Conservation (phyloP, 371 early-diverging fungal species). For the Encephalitozoon cuniculi region DNA sequence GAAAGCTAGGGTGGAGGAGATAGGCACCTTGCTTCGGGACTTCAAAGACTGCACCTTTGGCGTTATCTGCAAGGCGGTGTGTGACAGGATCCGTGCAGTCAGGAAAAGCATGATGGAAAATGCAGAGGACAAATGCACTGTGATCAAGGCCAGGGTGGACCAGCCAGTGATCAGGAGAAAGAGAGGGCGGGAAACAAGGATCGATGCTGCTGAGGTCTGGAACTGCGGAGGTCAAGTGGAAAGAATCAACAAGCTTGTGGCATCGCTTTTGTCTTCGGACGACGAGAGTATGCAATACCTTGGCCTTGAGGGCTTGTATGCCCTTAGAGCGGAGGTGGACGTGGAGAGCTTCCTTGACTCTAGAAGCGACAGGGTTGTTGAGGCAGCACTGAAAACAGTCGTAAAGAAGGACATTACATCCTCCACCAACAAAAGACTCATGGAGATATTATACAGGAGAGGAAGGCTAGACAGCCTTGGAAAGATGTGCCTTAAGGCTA, state of each 20-base stretch:
- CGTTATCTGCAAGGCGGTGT: not conserved
- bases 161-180: not conserved
- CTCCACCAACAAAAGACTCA: not conserved
- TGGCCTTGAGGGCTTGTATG: not conserved
- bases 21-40: not conserved
- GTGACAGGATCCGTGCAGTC: not conserved
- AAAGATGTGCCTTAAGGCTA: not conserved
- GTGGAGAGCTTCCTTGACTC: not conserved
- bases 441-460: constrained; percentile 3
- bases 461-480: constrained; percentile 5
- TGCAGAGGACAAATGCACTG: not conserved
- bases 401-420: not conserved
- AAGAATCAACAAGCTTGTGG: not conserved
- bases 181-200: not conserved
- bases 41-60: not conserved
- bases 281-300: not conserved
- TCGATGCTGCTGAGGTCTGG: not conserved
- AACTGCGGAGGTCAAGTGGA: not conserved
- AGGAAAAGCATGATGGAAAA: not conserved
- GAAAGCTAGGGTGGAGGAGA: not conserved
- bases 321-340: not conserved
- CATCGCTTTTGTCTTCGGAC: not conserved
- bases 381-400: not conserved
- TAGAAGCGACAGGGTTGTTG: not conserved
- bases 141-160: not conserved